These are phyloP conservation scores for Colletotrichum plurivorum DNA, from an alignment of 2,329 filamentous ascomycete species.

Conservation along the genomic window DNA sequence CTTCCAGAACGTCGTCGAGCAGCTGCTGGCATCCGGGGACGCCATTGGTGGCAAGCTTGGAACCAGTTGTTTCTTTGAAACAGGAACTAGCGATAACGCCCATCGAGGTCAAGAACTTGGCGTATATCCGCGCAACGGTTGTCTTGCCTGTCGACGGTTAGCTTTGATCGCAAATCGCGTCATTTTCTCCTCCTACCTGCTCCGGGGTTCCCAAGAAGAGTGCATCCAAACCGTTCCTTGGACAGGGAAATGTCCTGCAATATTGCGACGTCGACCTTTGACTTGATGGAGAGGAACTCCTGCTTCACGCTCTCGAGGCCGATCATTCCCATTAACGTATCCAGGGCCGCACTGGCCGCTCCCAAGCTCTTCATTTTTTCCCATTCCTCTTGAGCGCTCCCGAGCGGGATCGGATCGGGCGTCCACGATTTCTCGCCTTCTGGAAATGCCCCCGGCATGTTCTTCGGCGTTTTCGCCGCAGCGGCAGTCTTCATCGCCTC, in stretches of 20 bases:
- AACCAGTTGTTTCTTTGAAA: slow-evolving; percentile 79
- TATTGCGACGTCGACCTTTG: slow-evolving; percentile 70
- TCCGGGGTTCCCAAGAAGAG: slow-evolving; percentile 80
- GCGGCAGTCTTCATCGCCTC: slow-evolving; percentile 36
- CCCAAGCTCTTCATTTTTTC: slow-evolving; percentile 70
- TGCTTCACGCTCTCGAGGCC: slow-evolving; percentile 79
- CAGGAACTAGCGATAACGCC: slow-evolving; percentile 72
- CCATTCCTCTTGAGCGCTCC: slow-evolving; percentile 69
- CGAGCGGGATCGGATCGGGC: slow-evolving; percentile 1
- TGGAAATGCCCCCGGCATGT: neutral
- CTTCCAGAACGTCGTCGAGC: slow-evolving; percentile 62
- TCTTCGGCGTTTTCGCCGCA: slow-evolving; percentile 7
- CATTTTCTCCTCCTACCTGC: slow-evolving; percentile 64
- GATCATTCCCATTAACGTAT: slow-evolving; percentile 78
- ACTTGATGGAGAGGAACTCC: slow-evolving; percentile 74
- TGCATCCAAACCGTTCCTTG: slow-evolving; percentile 73
- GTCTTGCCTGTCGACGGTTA: slow-evolving; percentile 68
- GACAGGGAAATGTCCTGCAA: slow-evolving; percentile 70
- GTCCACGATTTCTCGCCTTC: too few relatives aligned
- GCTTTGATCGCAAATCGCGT: neutral
- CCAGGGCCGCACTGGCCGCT: slow-evolving; percentile 67
- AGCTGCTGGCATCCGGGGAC: slow-evolving; percentile 70
- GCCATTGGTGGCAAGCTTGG: slow-evolving; percentile 74
- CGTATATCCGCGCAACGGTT: slow-evolving; percentile 80
- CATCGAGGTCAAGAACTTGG: slow-evolving; percentile 73